Evolutionary conservation across 768 basidiomycete species (phyloP), one percentile per base, ranked within the genome.

Genomic region (Phallus indusiatus): DNA sequence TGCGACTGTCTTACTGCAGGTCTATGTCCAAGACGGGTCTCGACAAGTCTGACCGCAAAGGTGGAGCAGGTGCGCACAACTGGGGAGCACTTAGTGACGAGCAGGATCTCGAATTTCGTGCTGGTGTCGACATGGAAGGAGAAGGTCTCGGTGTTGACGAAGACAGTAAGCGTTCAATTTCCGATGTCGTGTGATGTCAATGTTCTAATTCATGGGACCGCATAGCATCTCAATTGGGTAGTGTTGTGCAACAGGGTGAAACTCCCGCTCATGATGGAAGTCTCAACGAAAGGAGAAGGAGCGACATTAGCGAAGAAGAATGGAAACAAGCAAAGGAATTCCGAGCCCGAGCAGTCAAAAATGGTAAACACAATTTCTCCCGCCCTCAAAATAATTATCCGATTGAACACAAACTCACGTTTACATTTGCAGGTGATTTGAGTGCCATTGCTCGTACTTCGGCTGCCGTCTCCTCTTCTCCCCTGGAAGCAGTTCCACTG

Each of bases 391-490:
- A 35, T 21, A 17, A 22, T 14, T 22, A 8, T 8, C 14, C 21
- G 47, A 12, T 24, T 47, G 51, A 8, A 51, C 52, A 7, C 21
- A 62, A 36, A 28, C 50, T 35, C 1, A 42, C 35, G 60, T 56
- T 22, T 12, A 18, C 21, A 55, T 37, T 53, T 33, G 17, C 16
- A 61, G 72, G 82, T 47, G 88, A 93, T 71, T 79, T 94, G 60
- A 77, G 80, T 35, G 76, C 85, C 56, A 94, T 94, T 66, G 92
- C 92, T 14, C 83, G 89, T 65, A 89, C 89, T 58, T 92, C 90
- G 9, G 79, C 78, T 61, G 91, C 72, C n/a, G 68, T 73, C 47
- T 82, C 81, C 62, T 73, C 71, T 61, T 85, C 81, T 62, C 85
- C 76, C 70, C 73, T 56, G 63, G 58, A 65, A 67, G 24, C 52